A percentile compares a stretch with the other conserved stretches of the same genome.
Evolutionary conservation across 306 rosid species (phyloP).

Genomic region (Malus fusca): DNA sequence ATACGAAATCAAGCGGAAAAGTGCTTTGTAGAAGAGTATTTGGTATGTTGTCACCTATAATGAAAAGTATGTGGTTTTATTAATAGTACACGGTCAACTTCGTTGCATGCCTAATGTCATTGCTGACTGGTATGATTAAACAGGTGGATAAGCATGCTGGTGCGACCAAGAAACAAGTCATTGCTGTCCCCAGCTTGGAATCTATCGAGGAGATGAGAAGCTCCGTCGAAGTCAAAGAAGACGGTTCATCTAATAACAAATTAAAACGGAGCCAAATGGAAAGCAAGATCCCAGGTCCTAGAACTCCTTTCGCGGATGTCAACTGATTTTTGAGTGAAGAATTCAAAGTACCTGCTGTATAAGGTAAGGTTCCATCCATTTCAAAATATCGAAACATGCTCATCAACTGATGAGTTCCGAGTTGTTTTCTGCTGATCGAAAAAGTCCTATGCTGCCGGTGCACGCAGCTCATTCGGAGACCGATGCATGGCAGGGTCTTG

Average conservation of each 20-base stretch:
- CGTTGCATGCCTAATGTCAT: not conserved
- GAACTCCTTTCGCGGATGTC: constrained; percentile 66
- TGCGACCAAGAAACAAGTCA: constrained; percentile 30
- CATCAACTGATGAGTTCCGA: constrained; percentile 51
- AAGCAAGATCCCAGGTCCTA: constrained; percentile 40
- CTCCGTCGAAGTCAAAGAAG: constrained; percentile 26
- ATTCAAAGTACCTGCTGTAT: not conserved
- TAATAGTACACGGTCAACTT: not conserved
- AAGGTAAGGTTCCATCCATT: not conserved
- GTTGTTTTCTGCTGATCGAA: not conserved
- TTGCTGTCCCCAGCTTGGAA: constrained; percentile 51
- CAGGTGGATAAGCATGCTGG: constrained; percentile 54
- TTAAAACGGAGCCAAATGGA: constrained; percentile 30
- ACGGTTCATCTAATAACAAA: constrained; percentile 15
- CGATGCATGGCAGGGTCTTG: not conserved
- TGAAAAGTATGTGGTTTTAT: not conserved
- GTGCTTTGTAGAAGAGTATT: constrained; percentile 53
- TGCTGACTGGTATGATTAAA: constrained; percentile 1
- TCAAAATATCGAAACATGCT: constrained; percentile 12
- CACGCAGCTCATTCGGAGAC: not conserved
- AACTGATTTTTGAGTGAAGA: constrained; percentile 21
- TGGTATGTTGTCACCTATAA: constrained; percentile 30
- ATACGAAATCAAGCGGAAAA: constrained; percentile 58
- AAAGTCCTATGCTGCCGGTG: not conserved
- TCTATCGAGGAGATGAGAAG: constrained; percentile 77